Evolutionary conservation across 805 yeast genomes (phyloP), one percentile per base, ranked within the genome.

Genomic region (Cyberlindnera galapagoensis): DNA sequence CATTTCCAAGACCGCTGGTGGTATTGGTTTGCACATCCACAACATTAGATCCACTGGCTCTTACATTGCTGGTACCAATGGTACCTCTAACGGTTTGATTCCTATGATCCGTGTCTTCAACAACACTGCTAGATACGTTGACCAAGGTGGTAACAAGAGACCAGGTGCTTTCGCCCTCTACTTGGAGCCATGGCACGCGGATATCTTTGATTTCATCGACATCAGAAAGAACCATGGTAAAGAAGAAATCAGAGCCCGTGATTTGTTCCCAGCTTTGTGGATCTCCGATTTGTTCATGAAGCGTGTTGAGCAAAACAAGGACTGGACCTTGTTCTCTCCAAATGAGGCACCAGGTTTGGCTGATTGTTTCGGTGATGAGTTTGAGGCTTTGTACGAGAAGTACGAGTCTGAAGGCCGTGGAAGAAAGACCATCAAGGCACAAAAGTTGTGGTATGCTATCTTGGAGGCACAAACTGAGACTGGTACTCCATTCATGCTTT

Each of bases 161-260:
- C 98, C 98, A 0, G 97, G 97, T 40, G 98, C 98, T 2, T 83
- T 92, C 59, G 96, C 97, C 21, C 61, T 88, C 19, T 90, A 88
- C 62, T 57, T 90, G 22, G 98, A 90, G 63, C 97, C 98, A 36
- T 90, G 98, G 98, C 98, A 90, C 56, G 75, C 82, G 9, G 98
- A 90, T 52, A 69, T 90, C 21, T 82, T 86, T 57, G 95, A 84
- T 37, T 81, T 90, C 52, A 59, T 92, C 31, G 90, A 88, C 40
- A 65, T 90, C 46, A 74, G 94, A 50, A 90, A 90, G 63, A 90
- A 87, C 56, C 96, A 88, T 57, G 98, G 97, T 30, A 87, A 85
- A 50, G 97, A 90, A 58, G 97, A 90, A 57, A 61, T 75, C 46
- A 74, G 97, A 52, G 96, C 98, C 1, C 74, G 97, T 52, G 97